A percentile compares a stretch with the other conserved stretches of the same genome.
phyloP scores from a whole-genome alignment of 2,329 filamentous ascomycete genomes.

The Stemphylium vesicarium region DNA sequence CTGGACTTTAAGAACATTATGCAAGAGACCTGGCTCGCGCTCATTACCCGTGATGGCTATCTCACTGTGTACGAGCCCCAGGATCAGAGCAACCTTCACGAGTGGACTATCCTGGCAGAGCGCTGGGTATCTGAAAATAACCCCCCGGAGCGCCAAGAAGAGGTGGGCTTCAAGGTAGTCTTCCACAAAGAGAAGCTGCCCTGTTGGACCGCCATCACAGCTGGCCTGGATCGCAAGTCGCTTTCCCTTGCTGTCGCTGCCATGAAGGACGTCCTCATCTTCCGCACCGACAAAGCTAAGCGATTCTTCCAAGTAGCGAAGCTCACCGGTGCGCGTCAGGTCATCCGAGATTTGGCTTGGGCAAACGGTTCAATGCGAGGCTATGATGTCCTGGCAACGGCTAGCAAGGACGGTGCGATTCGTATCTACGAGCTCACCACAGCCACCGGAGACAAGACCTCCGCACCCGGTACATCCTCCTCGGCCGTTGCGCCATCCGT shows the following conservation, averaged over 20 bases:
- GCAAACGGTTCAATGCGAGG: constrained; percentile 88
- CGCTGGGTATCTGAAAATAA: constrained; percentile 71
- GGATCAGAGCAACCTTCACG: constrained; percentile 78
- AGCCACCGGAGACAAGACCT: constrained; percentile 52
- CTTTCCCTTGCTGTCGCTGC: constrained; percentile 84
- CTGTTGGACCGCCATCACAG: constrained; percentile 76
- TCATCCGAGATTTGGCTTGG: constrained; percentile 91
- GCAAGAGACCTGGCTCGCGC: constrained; percentile 82
- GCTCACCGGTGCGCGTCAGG: constrained; percentile 72
- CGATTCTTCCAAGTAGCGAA: constrained; percentile 87
- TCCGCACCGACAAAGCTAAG: constrained; percentile 74
- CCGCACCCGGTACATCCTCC: constrained; percentile 31
- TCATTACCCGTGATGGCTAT: constrained; percentile 82
- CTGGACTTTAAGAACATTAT: constrained; percentile 87
- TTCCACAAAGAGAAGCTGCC: constrained; percentile 90
- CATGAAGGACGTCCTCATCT: constrained; percentile 83
- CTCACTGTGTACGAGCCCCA: constrained; percentile 85
- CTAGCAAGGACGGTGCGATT: constrained; percentile 88
- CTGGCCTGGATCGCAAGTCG: constrained; percentile 80
- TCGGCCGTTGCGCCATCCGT: constrained; percentile 17
- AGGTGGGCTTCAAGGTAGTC: constrained; percentile 82
- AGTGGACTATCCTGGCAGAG: constrained; percentile 77
- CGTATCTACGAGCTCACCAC: constrained; percentile 85
- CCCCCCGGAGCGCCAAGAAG: constrained; percentile 75
- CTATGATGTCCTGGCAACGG: constrained; percentile 88